phyloP scores from a whole-genome alignment of 1,139 yeast genomes.

The Yamadazyma trypodendri region DNA sequence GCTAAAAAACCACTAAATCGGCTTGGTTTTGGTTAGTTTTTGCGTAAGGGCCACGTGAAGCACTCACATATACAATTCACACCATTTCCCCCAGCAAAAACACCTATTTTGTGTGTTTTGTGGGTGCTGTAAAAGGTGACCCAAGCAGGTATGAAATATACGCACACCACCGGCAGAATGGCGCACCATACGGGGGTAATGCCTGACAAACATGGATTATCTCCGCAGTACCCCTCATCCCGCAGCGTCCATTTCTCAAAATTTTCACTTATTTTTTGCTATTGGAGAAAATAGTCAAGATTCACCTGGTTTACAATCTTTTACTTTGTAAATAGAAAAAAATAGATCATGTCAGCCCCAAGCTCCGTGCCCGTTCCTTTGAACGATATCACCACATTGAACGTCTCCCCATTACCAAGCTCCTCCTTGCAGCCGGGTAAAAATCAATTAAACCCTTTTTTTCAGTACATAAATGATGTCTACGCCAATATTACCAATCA shows the following conservation, averaged over 20 bases:
- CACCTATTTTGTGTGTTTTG: not conserved
- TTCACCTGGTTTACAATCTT: not conserved
- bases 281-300: not conserved
- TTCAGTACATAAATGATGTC: slow-evolving; percentile 76
- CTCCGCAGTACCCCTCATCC: not conserved
- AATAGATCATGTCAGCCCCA: slow-evolving; percentile 15
- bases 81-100: no score
- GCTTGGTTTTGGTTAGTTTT: no score
- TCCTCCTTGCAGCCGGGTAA: slow-evolving; percentile 51
- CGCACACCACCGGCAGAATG: not conserved
- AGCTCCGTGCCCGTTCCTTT: slow-evolving; percentile 34
- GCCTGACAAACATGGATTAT: no score
- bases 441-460: slow-evolving; percentile 67
- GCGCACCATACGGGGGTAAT: no score
- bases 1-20: no score
- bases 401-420: slow-evolving; percentile 57
- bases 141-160: slow-evolving; percentile 2
- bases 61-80: not conserved
- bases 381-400: slow-evolving; percentile 54
- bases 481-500: slow-evolving; percentile 72
- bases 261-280: slow-evolving; percentile 12
- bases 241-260: slow-evolving; percentile 7
- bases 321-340: slow-evolving; percentile 7
- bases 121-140: not conserved
- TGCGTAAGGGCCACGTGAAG: no score